These are phyloP conservation scores for Cicer pinnatifidum DNA, from an alignment of 306 rosid species.

Conservation along the genomic window DNA sequence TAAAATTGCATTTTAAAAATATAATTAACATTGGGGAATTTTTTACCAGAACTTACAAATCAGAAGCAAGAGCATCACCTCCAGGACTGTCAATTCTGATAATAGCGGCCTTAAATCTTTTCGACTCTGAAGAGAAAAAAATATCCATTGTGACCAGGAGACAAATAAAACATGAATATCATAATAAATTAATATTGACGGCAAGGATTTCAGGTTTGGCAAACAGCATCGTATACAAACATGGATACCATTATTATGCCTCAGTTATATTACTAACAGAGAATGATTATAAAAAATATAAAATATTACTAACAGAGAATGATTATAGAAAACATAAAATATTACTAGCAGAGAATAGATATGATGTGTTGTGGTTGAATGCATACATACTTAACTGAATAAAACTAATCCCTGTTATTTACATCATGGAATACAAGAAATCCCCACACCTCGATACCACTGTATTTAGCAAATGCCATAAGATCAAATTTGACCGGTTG, in stretches of 20 bases:
- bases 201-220: conserved; percentile 7
- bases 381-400: neutral
- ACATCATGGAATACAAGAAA: conserved; percentile 2
- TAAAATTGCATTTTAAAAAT: conserved; percentile 40
- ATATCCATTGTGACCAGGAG: conserved; percentile 22
- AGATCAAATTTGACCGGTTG: too few relatives aligned
- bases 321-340: too few relatives aligned
- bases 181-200: neutral
- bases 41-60: conserved; percentile 77
- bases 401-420: conserved; percentile 14
- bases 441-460: too few relatives aligned
- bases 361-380: conserved; percentile 20
- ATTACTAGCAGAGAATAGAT: neutral
- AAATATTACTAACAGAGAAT: too few relatives aligned
- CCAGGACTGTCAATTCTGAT: conserved; percentile 97
- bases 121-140: conserved; percentile 63
- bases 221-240: conserved; percentile 14
- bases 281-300: too few relatives aligned
- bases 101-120: conserved; percentile 79
- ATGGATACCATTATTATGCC: conserved; percentile 14
- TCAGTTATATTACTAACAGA: neutral
- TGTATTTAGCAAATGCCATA: too few relatives aligned
- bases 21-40: conserved; percentile 18
- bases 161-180: conserved; percentile 21
- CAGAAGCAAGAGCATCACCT: conserved; percentile 99